Evolutionary conservation across 441 rosid genomes (phyloP).

Genomic region (Aleurites moluccanus): DNA sequence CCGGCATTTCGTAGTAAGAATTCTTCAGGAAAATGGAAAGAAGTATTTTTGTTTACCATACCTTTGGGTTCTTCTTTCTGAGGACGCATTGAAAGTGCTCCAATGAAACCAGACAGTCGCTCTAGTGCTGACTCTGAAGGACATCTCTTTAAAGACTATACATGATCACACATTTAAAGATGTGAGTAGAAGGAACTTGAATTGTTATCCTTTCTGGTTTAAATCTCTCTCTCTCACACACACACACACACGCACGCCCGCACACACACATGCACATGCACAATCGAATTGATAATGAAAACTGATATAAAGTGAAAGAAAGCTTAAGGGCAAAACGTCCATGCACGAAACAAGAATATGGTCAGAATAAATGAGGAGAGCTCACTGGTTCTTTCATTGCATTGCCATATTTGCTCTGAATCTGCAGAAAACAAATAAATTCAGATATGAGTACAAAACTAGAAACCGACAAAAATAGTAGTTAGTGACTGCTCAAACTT

Average conservation of each 20-base stretch:
- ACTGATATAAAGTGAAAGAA: not conserved
- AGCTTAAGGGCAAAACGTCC: not conserved
- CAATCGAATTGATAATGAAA: not conserved
- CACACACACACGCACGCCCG: not conserved
- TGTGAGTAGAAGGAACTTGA: not conserved
- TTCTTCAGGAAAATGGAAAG: not conserved
- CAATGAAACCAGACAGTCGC: slow-evolving; percentile 65
- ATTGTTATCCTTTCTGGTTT: not conserved
- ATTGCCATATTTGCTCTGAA: slow-evolving; percentile 77
- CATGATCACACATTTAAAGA: slow-evolving; percentile 12
- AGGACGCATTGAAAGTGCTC: slow-evolving; percentile 68
- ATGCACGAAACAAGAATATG: slow-evolving; percentile 8
- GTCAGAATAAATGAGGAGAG: slow-evolving; percentile 1
- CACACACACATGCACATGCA: too few species aligned
- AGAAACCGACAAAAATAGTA: slow-evolving; percentile 2
- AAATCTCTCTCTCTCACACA: not conserved
- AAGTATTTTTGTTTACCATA: slow-evolving; percentile 18
- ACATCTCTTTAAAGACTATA: slow-evolving; percentile 66
- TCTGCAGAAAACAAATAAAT: slow-evolving; percentile 40
- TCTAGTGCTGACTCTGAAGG: slow-evolving; percentile 80
- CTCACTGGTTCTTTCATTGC: slow-evolving; percentile 63
- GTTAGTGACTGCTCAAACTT: slow-evolving; percentile 7
- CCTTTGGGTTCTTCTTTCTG: slow-evolving; percentile 65
- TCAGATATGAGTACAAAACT: not conserved
- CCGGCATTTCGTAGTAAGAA: not conserved